A percentile compares a stretch with the other conserved stretches of the same genome.
Evolutionary conservation across 2,329 filamentous ascomycete species (phyloP).

Genomic region (Aspergillus sergii): DNA sequence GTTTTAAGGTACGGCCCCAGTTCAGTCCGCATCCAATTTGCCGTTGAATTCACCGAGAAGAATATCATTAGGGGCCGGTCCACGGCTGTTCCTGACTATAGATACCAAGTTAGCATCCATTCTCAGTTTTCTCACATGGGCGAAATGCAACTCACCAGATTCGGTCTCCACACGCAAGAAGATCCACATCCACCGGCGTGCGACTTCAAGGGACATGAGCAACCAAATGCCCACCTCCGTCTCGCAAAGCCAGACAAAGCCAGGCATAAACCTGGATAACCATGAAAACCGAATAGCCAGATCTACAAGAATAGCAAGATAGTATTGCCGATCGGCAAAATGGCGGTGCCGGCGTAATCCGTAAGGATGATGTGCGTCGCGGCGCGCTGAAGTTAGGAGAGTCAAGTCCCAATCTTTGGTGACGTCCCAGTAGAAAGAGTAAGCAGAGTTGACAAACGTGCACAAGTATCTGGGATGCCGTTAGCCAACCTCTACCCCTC

Average conservation of each 20-base stretch:
- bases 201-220: conserved; percentile 82
- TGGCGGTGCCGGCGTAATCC: conserved; percentile 75
- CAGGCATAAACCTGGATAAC: conserved; percentile 82
- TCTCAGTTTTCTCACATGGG: not conserved
- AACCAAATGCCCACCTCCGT: conserved; percentile 87
- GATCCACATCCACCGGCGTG: conserved; percentile 93
- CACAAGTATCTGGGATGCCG: conserved; percentile 64
- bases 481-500: not conserved
- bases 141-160: conserved; percentile 63
- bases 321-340: conserved; percentile 78
- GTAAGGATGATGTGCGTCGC: conserved; percentile 68
- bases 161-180: conserved; percentile 95
- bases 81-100: conserved; percentile 57
- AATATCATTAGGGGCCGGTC: conserved; percentile 67
- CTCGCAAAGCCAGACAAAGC: conserved; percentile 81
- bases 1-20: not conserved
- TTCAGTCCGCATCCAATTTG: conserved; percentile 64
- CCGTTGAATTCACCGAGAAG: conserved; percentile 71
- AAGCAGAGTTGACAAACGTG: conserved; percentile 80
- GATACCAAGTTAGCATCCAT: conserved; percentile 10
- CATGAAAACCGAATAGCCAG: conserved; percentile 84
- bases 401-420: conserved; percentile 95
- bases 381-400: conserved; percentile 68
- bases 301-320: conserved; percentile 76
- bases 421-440: conserved; percentile 99